Evolutionary conservation across 371 early-diverging fungal genomes (phyloP), one percentile per base, ranked within the genome.

Genomic region (Mortierella sp.): DNA sequence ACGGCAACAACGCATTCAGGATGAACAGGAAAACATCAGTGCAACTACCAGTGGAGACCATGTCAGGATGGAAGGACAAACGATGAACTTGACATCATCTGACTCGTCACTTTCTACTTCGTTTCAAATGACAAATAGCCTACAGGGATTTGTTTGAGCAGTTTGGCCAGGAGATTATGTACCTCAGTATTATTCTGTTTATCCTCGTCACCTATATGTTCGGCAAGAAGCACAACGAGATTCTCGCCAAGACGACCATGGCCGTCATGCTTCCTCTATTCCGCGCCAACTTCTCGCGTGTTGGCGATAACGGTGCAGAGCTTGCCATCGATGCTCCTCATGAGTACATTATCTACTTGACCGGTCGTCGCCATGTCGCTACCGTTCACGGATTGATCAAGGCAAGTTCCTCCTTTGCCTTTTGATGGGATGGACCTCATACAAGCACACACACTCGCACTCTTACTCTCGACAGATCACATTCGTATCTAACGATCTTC

Each of bases 321-420:
- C 74, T 85, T 21, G 81, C 81, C 47, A 85, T 85, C 58, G 85
- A 85, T 28, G 76, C 85, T 2, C 85, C 85, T 16, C 73, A 85
- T 21, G 85, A 85, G 75, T 85, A 85, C 60, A 85, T 85, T n/a
- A 85, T 85, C 70, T 85, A 85, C 75, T 70, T 85, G 72, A 85
- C 85, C 1, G 85, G 85, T 19, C 81, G 85, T 57, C 85, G 81
- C 34, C 85, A 85, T 68, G 85, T 85, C 45, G 79, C 81, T 26
- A 81, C 81, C 31, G 85, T 85, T 38, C 85, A 85, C 65, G 85
- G 85, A 54, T 44, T 81, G 80, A 85, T 85, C 72, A 85, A 85
- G 83, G 83, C 77, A 77, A 72, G 38, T 14, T 60, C 60, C 31
- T 60, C 54, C 54, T 60, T 60, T 31, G 3, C 14, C 11, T 13